A percentile compares a stretch with the other conserved stretches of the same genome.
phyloP scores from a whole-genome alignment of 192 early-diverging fungal species.

The Dissophora globulifera region DNA sequence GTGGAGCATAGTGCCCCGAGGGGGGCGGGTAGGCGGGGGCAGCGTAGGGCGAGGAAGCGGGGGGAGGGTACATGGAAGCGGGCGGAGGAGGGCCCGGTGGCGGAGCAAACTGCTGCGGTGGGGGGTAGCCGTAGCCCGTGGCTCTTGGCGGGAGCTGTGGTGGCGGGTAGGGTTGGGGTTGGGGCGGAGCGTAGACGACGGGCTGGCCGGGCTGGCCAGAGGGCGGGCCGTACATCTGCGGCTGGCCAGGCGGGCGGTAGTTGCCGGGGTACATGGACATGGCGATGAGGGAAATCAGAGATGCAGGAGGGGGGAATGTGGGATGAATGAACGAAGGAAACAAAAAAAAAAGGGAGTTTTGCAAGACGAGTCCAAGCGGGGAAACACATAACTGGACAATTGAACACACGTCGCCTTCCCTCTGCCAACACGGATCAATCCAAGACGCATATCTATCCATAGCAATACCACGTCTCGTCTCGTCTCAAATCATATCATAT shows the following conservation, averaged over 20 bases:
- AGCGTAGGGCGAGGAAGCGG: constrained; percentile 8
- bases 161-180: background rate
- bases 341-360: too few relatives aligned
- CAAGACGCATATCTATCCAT: too few relatives aligned
- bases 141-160: constrained; percentile 9
- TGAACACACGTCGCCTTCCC: too few relatives aligned
- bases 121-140: constrained; percentile 32
- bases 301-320: background rate
- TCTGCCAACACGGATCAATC: too few relatives aligned
- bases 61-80: background rate
- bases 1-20: constrained; percentile 16
- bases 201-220: constrained; percentile 11
- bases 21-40: constrained; percentile 15
- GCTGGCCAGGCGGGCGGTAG: constrained; percentile 22
- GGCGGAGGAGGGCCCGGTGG: background rate
- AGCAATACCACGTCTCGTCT: too few relatives aligned
- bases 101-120: background rate
- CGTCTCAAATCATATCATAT: too few relatives aligned
- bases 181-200: background rate
- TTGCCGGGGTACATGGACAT: constrained; percentile 34
- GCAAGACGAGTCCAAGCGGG: too few relatives aligned
- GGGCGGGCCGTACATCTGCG: too few relatives aligned
- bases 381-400: too few relatives aligned
- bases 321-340: too few relatives aligned
- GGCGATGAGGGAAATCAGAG: background rate